Percentiles rank a stretch among this genome's conserved stretches.
phyloP scores from a whole-genome alignment of 2,329 filamentous ascomycete species.

The Orbilia brochopaga region DNA sequence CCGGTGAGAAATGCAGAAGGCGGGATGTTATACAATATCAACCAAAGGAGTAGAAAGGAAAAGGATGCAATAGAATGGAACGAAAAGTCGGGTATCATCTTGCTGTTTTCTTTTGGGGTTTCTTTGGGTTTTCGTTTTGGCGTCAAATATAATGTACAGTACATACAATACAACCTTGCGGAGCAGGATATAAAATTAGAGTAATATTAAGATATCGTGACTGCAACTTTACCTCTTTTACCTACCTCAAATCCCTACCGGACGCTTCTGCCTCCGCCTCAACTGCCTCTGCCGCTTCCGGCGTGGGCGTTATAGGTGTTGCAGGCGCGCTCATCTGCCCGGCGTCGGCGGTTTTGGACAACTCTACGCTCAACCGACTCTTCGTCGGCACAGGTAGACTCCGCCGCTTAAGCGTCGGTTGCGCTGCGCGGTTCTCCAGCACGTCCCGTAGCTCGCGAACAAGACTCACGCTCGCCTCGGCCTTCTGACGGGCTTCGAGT shows the following conservation, averaged over 20 bases:
- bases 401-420: conserved; percentile 51
- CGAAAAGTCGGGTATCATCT: conserved; percentile 36
- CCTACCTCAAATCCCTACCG: background rate
- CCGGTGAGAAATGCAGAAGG: background rate
- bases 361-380: conserved; percentile 41
- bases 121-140: conserved; percentile 7
- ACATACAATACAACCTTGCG: too few species aligned
- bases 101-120: conserved; percentile 18
- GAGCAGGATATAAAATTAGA: too few species aligned
- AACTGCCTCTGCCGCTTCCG: conserved; percentile 16
- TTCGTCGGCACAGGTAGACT: conserved; percentile 31
- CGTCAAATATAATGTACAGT: too few species aligned
- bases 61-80: background rate
- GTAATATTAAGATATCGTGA: too few species aligned
- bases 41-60: conserved; percentile 9
- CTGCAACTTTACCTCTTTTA: background rate
- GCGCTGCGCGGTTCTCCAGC: conserved; percentile 70
- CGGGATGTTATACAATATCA: background rate
- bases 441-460: conserved; percentile 85
- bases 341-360: conserved; percentile 40
- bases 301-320: conserved; percentile 38
- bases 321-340: conserved; percentile 32
- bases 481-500: conserved; percentile 72
- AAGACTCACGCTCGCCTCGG: conserved; percentile 86
- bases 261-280: conserved; percentile 21